Percentiles rank a stretch among this genome's conserved stretches.
These are phyloP conservation scores for Gaultheria prostrata DNA, from an alignment of 148 eudicot species.

Conservation along the genomic window DNA sequence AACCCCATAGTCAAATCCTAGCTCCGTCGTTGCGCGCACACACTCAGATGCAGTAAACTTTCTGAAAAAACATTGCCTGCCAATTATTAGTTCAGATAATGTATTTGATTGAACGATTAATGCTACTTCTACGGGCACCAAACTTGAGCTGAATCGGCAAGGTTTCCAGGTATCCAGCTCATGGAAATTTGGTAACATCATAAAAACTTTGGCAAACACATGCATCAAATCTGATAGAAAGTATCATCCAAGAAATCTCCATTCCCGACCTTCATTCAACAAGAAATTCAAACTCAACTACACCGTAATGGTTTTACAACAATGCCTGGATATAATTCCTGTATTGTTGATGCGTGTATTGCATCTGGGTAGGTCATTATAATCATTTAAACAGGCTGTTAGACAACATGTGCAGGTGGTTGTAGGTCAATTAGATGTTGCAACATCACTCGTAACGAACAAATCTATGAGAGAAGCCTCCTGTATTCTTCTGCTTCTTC, in stretches of 20 bases:
- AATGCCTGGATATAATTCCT: background rate
- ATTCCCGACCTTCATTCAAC: background rate
- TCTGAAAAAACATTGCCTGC: background rate
- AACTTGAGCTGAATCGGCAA: background rate
- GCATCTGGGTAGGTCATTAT: background rate
- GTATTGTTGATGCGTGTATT: background rate
- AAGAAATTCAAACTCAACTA: background rate
- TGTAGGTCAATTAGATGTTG: background rate
- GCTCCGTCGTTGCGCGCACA: too few relatives aligned
- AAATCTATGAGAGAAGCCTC: conserved; percentile 47
- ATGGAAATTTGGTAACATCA: background rate
- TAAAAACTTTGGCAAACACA: background rate
- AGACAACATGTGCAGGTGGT: background rate
- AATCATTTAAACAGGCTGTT: background rate
- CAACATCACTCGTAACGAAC: background rate
- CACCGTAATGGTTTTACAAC: background rate
- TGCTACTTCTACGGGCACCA: background rate
- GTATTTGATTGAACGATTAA: background rate
- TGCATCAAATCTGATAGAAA: background rate
- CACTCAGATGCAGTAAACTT: background rate
- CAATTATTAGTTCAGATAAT: background rate
- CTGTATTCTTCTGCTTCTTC: conserved; percentile 77
- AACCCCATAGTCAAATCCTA: too few relatives aligned
- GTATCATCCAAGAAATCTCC: background rate
- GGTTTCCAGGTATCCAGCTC: background rate